Evolutionary conservation across 257 asterid species (phyloP).

Genomic region (Przewalskia tangutica): DNA sequence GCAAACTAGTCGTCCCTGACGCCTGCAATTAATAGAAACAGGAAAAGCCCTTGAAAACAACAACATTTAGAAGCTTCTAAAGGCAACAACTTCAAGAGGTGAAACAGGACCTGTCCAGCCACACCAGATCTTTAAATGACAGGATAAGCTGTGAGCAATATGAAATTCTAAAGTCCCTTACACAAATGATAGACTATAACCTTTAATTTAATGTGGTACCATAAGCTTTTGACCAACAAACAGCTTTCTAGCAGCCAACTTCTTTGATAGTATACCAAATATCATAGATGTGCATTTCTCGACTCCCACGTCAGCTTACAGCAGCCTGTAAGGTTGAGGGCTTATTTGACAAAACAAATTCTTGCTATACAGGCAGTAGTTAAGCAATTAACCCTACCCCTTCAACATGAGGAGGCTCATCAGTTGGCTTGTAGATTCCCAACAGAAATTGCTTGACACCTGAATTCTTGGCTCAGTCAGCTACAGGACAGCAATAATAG

Average conservation of each 20-base stretch:
- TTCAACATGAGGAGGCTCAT: too few relatives aligned
- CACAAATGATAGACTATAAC: conserved; percentile 10
- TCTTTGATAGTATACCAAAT: conserved; percentile 29
- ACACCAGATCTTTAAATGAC: conserved; percentile 67
- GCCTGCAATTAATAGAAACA: conserved; percentile 38
- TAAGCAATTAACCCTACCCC: too few relatives aligned
- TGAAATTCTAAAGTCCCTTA: conserved; percentile 7
- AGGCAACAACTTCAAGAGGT: conserved; percentile 64
- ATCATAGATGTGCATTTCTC: too few relatives aligned
- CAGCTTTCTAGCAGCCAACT: conserved; percentile 63
- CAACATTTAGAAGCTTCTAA: neutral
- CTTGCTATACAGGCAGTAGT: too few relatives aligned
- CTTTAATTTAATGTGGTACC: conserved; percentile 30
- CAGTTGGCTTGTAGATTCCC: too few relatives aligned
- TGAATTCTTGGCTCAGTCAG: too few relatives aligned
- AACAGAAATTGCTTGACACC: too few relatives aligned
- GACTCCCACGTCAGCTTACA: too few relatives aligned
- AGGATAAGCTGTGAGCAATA: conserved; percentile 50
- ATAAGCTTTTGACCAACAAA: conserved; percentile 87
- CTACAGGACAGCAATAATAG: conserved; percentile 59
- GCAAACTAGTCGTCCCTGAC: conserved; percentile 38
- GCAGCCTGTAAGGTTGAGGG: too few relatives aligned
- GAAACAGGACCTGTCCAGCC: conserved; percentile 85
- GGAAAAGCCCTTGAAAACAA: neutral
- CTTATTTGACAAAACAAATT: too few relatives aligned